Percentiles rank a stretch among this genome's conserved stretches.
phyloP scores from a whole-genome alignment of 257 asterid genomes.

The Solanum pimpinellifolium region DNA sequence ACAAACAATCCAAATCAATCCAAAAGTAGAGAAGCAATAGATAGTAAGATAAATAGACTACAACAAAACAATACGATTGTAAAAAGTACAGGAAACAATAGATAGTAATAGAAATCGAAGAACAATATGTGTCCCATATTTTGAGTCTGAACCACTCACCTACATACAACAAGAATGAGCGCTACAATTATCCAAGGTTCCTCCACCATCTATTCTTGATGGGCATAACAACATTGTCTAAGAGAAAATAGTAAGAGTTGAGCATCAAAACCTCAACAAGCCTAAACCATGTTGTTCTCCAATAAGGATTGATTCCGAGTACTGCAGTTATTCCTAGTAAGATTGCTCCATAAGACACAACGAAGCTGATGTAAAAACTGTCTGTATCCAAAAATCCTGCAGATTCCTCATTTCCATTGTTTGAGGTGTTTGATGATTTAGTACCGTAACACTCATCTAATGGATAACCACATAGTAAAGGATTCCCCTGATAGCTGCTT shows the following conservation, averaged over 20 bases:
- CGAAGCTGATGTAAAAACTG: not conserved
- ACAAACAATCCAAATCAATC: not conserved
- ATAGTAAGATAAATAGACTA: too few relatives aligned
- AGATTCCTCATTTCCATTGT: not conserved
- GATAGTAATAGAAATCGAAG: not conserved
- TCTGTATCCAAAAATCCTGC: not conserved
- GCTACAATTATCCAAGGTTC: not conserved
- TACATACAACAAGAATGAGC: not conserved
- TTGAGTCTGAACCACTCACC: not conserved
- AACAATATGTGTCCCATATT: too few relatives aligned
- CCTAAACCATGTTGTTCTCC: not conserved
- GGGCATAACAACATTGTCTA: not conserved
- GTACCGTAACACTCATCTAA: not conserved
- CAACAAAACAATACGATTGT: not conserved
- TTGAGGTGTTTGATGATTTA: not conserved
- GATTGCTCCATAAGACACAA: not conserved
- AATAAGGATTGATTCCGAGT: not conserved
- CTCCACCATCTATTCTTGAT: not conserved
- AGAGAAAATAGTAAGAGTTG: not conserved
- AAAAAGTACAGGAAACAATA: not conserved
- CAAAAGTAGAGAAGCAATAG: not conserved
- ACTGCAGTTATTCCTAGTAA: not conserved
- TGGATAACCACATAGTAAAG: not conserved
- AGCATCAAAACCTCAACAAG: not conserved
- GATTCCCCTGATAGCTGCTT: conserved; percentile 3